Conservation (phyloP, 2,329 filamentous ascomycete genomes). For the Colletotrichum costaricense region DNA sequence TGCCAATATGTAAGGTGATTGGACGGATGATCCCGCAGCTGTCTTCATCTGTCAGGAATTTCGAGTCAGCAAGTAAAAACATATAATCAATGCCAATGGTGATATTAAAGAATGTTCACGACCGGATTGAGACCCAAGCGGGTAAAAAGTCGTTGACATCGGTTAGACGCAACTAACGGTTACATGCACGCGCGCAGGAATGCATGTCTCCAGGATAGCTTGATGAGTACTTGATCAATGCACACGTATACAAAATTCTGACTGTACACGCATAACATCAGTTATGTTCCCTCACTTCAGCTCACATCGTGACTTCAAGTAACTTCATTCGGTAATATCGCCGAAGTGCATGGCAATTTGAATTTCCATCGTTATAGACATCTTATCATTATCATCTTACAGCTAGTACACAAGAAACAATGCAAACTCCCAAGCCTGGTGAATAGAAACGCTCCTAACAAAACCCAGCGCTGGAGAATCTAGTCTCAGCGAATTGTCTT, state of each 20-base stretch:
- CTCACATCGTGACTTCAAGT: not conserved
- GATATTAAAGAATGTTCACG: not conserved
- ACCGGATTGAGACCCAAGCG: not conserved
- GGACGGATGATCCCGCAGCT: too few species aligned
- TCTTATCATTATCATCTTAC: constrained; percentile 20
- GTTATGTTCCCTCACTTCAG: not conserved
- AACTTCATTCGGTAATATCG: not conserved
- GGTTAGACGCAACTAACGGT: not conserved
- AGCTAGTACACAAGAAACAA: not conserved
- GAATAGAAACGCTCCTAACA: not conserved
- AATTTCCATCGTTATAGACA: constrained; percentile 8
- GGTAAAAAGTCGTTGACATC: not conserved
- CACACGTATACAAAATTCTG: too few species aligned
- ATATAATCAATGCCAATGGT: too few species aligned
- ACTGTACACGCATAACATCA: too few species aligned
- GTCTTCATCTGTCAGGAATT: too few species aligned
- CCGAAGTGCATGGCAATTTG: not conserved
- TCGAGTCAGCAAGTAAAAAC: too few species aligned
- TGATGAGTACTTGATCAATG: not conserved
- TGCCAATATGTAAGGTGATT: too few species aligned
- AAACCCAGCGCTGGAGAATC: not conserved
- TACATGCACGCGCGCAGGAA: not conserved
- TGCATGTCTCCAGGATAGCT: not conserved
- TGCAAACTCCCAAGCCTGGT: not conserved
- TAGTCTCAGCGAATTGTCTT: not conserved